These are phyloP conservation scores for Penicillium sp. DNA, from an alignment of 2,329 filamentous ascomycete species.

Conservation along the genomic window DNA sequence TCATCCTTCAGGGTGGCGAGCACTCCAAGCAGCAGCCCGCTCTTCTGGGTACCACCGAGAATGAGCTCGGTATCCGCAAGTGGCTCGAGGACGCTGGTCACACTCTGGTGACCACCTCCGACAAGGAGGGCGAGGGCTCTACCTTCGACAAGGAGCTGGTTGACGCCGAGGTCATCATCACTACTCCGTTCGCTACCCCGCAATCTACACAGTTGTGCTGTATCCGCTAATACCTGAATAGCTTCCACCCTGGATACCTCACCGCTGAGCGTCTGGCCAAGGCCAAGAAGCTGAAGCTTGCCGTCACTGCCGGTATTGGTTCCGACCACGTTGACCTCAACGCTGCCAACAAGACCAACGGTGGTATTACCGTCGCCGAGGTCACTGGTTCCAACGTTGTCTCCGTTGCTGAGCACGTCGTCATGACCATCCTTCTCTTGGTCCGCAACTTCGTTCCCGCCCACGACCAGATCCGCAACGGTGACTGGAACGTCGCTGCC, in stretches of 20 bases:
- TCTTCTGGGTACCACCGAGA: conserved; percentile 93
- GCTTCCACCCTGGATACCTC: conserved; percentile 98
- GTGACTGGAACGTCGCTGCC: conserved; percentile 93
- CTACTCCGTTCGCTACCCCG: conserved; percentile 72
- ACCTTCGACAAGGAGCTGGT: conserved; percentile 94
- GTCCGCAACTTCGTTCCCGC: conserved; percentile 98
- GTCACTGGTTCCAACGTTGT: conserved; percentile 98
- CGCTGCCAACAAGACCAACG: conserved; percentile 97
- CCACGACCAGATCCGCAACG: conserved; percentile 85
- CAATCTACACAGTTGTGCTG: neutral
- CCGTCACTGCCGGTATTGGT: conserved; percentile 94
- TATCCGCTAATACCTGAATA: conserved; percentile 38
- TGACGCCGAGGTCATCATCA: conserved; percentile 98
- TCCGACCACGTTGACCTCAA: conserved; percentile 98
- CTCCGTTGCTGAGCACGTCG: conserved; percentile 96
- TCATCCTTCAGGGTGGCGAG: conserved; percentile 61
- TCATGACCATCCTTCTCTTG: conserved; percentile 97
- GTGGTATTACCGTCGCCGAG: conserved; percentile 93
- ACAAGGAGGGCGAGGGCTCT: conserved; percentile 94
- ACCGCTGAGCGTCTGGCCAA: conserved; percentile 94
- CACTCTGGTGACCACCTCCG: conserved; percentile 92
- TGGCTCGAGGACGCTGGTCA: conserved; percentile 98
- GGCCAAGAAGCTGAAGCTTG: conserved; percentile 98
- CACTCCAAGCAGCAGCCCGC: conserved; percentile 86
- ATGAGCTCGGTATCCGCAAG: conserved; percentile 94